Base-by-base conservation (phyloP, 345 rosid genomes). In the Orychophragmus violaceus region DNA sequence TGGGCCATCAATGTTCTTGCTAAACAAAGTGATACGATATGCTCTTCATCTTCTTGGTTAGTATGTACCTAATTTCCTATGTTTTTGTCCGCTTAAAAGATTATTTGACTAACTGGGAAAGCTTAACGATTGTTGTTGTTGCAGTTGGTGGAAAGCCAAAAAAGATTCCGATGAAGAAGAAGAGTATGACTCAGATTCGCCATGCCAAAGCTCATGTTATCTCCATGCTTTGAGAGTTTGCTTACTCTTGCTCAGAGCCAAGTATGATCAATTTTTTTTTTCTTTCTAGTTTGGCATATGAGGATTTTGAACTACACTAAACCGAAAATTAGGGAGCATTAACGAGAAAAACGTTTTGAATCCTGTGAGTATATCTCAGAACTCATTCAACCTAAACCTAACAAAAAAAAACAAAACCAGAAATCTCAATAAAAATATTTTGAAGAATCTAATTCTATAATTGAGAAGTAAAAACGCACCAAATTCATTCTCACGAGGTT, bases 1-100 rank as follows among this genome's bases (percentile, higher is more conserved):
- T 93, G 98, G 98, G 94, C 94, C 49, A 82, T 82, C 76, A 66
- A 75, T n/a, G 75, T 78, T 76, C 76, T 93, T 2, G 98, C 98
- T 79, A 83, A 48, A 45, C 94, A 94, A 14, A 76, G 71, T 64
- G 91, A 90, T 79, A 62, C 67, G 74, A 76, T 93, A 86, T 49
- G 98, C 98, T 72, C 66, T 86, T 33, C 88, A 85, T 75, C 78
- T 93, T 77, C 80, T 88, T 60, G 88, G 97, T 90, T 23, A 66
- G 84, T 62, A 37, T 16, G 19, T 18, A 62, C 39, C 50, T 44
- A 24, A 6, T n/a, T 32, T 55, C 32, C 51, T 45, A 16, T 53
- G 37, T 51, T 24, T 30, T 48, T 24, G n/a, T n/a, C n/a, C n/a
- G n/a, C n/a, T n/a, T n/a, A n/a, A n/a, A n/a, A n/a, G 3, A 17